Conservation (phyloP, 192 early-diverging fungal genomes). For the Helicostylum pulchrum region DNA sequence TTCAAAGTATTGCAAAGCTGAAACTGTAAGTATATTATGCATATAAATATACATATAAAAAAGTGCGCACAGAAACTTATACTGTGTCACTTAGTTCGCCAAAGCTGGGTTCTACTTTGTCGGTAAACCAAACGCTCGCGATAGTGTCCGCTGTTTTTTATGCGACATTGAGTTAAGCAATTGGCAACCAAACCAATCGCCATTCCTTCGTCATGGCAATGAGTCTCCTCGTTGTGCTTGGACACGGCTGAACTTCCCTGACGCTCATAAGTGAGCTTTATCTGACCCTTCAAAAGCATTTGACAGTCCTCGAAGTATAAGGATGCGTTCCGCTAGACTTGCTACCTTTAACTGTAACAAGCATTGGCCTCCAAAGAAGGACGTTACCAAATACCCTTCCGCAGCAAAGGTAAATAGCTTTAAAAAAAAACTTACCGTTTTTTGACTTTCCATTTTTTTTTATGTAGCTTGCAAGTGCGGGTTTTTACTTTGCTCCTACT, state of each 20-base stretch:
- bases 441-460: neutral
- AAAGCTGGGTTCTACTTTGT: constrained; percentile 23
- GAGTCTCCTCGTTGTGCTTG: constrained; percentile 4
- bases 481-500: too few species aligned
- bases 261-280: neutral
- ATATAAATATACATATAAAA: too few species aligned
- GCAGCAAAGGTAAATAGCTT: neutral
- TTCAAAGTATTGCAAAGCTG: neutral
- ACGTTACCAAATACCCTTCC: neutral
- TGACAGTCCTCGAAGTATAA: neutral
- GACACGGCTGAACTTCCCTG: constrained; percentile 17
- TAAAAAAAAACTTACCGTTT: too few species aligned
- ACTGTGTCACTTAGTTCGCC: constrained; percentile 18
- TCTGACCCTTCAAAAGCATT: neutral
- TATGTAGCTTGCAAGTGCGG: neutral
- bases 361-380: constrained; percentile 14
- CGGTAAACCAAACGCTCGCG: too few species aligned
- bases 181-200: constrained; percentile 18
- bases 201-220: neutral
- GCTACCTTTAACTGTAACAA: constrained; percentile 16
- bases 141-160: constrained; percentile 16
- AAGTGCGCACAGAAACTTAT: neutral
- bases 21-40: neutral
- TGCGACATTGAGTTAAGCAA: constrained; percentile 13
- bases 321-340: constrained; percentile 10